These are phyloP conservation scores for Aureobasidium sp. DNA, from an alignment of 2,329 filamentous ascomycete species.

Conservation along the genomic window DNA sequence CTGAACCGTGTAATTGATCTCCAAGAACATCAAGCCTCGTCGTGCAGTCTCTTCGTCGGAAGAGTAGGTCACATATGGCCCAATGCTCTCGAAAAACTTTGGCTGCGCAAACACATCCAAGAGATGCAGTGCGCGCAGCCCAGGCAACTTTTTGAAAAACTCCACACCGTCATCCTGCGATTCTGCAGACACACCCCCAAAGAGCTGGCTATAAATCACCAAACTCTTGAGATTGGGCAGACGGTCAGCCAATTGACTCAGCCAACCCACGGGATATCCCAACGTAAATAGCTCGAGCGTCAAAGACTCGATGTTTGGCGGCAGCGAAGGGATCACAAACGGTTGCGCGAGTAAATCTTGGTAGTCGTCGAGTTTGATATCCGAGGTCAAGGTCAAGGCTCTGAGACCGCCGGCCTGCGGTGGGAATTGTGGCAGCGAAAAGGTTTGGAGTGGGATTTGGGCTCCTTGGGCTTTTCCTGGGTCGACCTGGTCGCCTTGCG, in stretches of 20 bases:
- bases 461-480: slow-evolving; percentile 34
- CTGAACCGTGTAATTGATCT: slow-evolving; percentile 42
- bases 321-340: slow-evolving; percentile 33
- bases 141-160: slow-evolving; percentile 33
- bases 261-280: slow-evolving; percentile 41
- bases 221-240: slow-evolving; percentile 38
- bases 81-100: slow-evolving; percentile 33
- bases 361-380: slow-evolving; percentile 44
- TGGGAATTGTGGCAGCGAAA: slow-evolving; percentile 41
- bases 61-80: slow-evolving; percentile 27
- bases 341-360: slow-evolving; percentile 31
- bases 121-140: slow-evolving; percentile 39
- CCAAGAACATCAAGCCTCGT: slow-evolving; percentile 36
- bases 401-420: slow-evolving; percentile 36
- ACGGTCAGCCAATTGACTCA: slow-evolving; percentile 33
- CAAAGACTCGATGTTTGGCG: slow-evolving; percentile 35
- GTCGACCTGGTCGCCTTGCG: slow-evolving; percentile 20
- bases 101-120: slow-evolving; percentile 41
- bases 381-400: slow-evolving; percentile 42
- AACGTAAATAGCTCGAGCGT: slow-evolving; percentile 45
- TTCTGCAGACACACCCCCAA: slow-evolving; percentile 37
- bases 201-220: slow-evolving; percentile 41
- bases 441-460: slow-evolving; percentile 41
- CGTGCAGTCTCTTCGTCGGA: slow-evolving; percentile 16
- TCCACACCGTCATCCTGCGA: slow-evolving; percentile 34